phyloP scores from a whole-genome alignment of 257 asterid species.

The Gentiana macrophylla region DNA sequence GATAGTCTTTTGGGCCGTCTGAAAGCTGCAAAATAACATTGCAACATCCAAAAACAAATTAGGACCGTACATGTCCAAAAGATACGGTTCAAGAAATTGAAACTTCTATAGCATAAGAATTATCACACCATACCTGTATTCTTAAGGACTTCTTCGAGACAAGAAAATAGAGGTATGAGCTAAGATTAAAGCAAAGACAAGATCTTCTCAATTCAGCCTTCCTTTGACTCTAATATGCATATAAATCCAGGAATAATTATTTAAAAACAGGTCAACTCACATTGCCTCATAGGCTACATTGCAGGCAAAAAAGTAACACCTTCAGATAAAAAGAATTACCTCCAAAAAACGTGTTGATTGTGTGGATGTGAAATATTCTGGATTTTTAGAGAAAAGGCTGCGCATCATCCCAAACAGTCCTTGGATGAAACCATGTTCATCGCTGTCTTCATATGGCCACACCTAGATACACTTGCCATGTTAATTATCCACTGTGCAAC shows the following conservation, averaged over 20 bases:
- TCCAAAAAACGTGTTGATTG: constrained; percentile 39
- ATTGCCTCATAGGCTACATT: background rate
- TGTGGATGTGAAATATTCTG: constrained; percentile 42
- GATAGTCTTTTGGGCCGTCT: constrained; percentile 40
- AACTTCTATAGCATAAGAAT: background rate
- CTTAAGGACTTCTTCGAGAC: constrained; percentile 64
- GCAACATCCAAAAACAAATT: background rate
- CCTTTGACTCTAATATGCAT: constrained; percentile 41
- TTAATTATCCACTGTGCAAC: background rate
- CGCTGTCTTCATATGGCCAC: constrained; percentile 94
- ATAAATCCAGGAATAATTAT: constrained; percentile 4
- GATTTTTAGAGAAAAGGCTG: constrained; percentile 51
- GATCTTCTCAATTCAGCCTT: constrained; percentile 58
- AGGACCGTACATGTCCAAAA: background rate
- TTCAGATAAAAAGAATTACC: constrained; percentile 29
- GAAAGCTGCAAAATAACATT: constrained; percentile 40
- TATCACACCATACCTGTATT: constrained; percentile 49
- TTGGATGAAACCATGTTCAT: constrained; percentile 80
- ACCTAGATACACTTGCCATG: constrained; percentile 34
- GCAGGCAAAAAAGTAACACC: constrained; percentile 2
- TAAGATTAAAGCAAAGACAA: constrained; percentile 81
- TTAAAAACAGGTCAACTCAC: constrained; percentile 2
- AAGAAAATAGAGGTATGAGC: constrained; percentile 82
- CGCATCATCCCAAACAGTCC: constrained; percentile 75
- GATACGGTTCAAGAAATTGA: background rate